phyloP scores from a whole-genome alignment of 2,329 filamentous ascomycete species.

The Xylariaceae sp. region DNA sequence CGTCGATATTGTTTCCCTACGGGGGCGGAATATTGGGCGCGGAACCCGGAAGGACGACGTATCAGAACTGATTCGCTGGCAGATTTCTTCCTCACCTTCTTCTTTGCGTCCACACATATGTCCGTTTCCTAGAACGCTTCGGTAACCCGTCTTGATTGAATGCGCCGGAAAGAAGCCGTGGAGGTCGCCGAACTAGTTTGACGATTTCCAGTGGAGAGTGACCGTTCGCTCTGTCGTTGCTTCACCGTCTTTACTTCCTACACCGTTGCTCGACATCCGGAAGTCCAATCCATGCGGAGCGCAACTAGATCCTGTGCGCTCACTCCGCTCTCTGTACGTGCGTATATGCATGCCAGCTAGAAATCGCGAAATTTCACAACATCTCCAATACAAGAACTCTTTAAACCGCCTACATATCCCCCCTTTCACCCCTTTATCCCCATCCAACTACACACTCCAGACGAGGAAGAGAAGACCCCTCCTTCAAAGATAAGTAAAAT shows the following conservation, averaged over 20 bases:
- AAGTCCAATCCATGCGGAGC: constrained; percentile 1
- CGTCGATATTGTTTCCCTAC: constrained; percentile 12
- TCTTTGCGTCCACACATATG: constrained; percentile 9
- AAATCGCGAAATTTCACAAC: not conserved
- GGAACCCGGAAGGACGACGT: constrained; percentile 9
- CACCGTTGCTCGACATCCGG: not conserved
- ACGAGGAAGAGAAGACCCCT: not conserved
- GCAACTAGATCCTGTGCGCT: constrained; percentile 4
- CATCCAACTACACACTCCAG: not conserved
- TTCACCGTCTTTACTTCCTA: constrained; percentile 2
- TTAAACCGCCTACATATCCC: constrained; percentile 2
- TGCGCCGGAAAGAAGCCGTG: constrained; percentile 3
- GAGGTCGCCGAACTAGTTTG: not conserved
- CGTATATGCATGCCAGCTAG: constrained; percentile 15
- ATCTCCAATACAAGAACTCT: constrained; percentile 7
- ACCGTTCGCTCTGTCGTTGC: not conserved
- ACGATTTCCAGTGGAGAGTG: too few species aligned
- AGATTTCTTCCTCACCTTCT: constrained; percentile 13
- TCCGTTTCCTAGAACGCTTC: constrained; percentile 6
- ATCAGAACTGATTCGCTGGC: constrained; percentile 19
- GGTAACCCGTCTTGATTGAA: constrained; percentile 9
- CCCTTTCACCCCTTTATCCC: constrained; percentile 9
- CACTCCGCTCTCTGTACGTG: constrained; percentile 12
- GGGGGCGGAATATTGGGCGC: constrained; percentile 8
- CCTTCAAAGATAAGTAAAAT: constrained; percentile 1